Conservation (phyloP, 345 rosid genomes). For the Linum trigynum region DNA sequence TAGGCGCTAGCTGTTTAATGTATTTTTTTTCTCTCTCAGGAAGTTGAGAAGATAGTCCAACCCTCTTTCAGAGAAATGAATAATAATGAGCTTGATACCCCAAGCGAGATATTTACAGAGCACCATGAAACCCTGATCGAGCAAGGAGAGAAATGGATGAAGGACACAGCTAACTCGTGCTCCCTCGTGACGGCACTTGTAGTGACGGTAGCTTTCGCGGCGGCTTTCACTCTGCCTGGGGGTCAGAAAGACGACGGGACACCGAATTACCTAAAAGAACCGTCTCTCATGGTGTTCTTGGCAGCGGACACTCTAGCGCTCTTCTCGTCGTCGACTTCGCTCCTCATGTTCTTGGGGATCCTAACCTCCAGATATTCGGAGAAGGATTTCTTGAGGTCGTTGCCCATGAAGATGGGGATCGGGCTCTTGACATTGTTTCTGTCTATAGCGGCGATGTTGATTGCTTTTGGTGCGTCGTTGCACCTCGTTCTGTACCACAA, state of each 20-base stretch:
- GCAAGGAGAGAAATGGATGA: slow-evolving; percentile 21
- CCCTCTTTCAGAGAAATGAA: slow-evolving; percentile 7
- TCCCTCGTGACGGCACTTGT: slow-evolving; percentile 12
- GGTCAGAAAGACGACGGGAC: slow-evolving; percentile 6
- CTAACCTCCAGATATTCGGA: slow-evolving; percentile 15
- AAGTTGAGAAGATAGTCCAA: slow-evolving; percentile 13
- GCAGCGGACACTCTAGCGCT: slow-evolving; percentile 7
- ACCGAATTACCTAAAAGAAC: background rate
- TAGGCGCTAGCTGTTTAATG: too few species aligned
- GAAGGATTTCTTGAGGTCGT: slow-evolving; percentile 12
- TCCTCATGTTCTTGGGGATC: slow-evolving; percentile 13
- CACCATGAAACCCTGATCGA: slow-evolving; percentile 4
- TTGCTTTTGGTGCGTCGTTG: background rate
- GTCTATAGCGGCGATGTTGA: too few species aligned
- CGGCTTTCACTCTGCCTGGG: slow-evolving; percentile 13
- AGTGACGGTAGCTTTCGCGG: slow-evolving; percentile 14
- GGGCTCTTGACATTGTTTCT: slow-evolving; percentile 6
- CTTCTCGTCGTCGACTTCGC: slow-evolving; percentile 8
- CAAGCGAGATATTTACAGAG: slow-evolving; percentile 1
- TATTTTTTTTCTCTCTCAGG: slow-evolving; percentile 1
- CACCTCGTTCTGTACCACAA: slow-evolving; percentile 3
- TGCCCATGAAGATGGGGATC: slow-evolving; percentile 12
- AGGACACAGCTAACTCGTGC: slow-evolving; percentile 14
- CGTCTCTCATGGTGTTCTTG: slow-evolving; percentile 9
- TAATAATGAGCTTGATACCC: slow-evolving; percentile 1